Conservation (phyloP, 2,329 filamentous ascomycete species). For the Ophiosphaerella korrae region DNA sequence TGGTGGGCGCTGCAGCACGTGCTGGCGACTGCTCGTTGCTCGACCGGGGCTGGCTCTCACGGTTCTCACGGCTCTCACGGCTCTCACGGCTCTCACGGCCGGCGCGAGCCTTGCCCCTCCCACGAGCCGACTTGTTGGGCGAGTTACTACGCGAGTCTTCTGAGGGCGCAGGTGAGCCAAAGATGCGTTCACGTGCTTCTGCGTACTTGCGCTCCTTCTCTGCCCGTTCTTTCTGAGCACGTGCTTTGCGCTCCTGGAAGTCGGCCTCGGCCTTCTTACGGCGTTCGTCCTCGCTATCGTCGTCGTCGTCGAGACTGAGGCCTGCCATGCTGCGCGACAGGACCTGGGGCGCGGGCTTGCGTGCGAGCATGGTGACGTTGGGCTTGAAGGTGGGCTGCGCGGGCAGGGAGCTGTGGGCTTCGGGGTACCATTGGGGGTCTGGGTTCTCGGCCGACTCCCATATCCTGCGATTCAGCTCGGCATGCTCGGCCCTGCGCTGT, state of each 20-base stretch:
- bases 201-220: constrained; percentile 92
- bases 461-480: constrained; percentile 80
- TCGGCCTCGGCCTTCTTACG: constrained; percentile 67
- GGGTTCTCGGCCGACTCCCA: constrained; percentile 88
- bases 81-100: constrained; percentile 44
- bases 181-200: constrained; percentile 84
- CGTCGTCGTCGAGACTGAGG: constrained; percentile 57
- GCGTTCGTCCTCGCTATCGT: constrained; percentile 69
- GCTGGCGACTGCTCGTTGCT: constrained; percentile 46
- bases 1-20: constrained; percentile 42
- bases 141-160: constrained; percentile 45
- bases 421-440: constrained; percentile 75
- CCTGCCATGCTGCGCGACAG: constrained; percentile 62
- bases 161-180: constrained; percentile 63
- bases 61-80: no score
- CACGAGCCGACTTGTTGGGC: constrained; percentile 37
- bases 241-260: constrained; percentile 76
- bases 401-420: constrained; percentile 67
- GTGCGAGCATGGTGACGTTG: constrained; percentile 80
- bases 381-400: constrained; percentile 77
- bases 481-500: constrained; percentile 79
- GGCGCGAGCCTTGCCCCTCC: constrained; percentile 46
- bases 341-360: constrained; percentile 71
- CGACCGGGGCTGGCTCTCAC: constrained; percentile 46
- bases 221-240: constrained; percentile 78